Conservation (phyloP, 495 filamentous ascomycete species). For the Tetracladium marchalianum region DNA sequence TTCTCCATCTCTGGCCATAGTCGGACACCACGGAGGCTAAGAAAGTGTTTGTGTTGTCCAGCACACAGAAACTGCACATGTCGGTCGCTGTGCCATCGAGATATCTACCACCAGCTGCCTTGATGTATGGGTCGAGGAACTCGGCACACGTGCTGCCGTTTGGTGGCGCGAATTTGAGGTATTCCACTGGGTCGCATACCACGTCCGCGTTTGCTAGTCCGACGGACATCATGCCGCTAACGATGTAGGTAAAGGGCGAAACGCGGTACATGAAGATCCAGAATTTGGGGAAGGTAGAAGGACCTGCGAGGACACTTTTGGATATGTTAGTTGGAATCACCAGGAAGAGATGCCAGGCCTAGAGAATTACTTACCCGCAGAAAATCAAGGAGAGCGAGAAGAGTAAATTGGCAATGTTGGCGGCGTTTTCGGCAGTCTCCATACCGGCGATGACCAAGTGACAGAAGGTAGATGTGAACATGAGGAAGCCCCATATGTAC, state of each 20-base stretch:
- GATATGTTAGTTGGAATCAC: neutral
- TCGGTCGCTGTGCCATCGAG: conserved; percentile 34
- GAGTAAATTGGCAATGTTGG: conserved; percentile 61
- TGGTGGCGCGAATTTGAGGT: conserved; percentile 43
- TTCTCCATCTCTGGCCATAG: conserved; percentile 32
- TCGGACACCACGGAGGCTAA: conserved; percentile 36
- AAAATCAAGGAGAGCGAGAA: conserved; percentile 56
- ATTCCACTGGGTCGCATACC: conserved; percentile 51
- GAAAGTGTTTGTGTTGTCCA: conserved; percentile 52
- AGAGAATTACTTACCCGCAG: conserved; percentile 45
- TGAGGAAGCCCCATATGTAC: conserved; percentile 36
- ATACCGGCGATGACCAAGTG: conserved; percentile 41
- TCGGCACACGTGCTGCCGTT: conserved; percentile 40
- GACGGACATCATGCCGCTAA: conserved; percentile 52
- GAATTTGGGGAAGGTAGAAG: conserved; percentile 52
- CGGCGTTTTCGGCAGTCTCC: conserved; percentile 52
- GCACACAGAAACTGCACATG: conserved; percentile 52
- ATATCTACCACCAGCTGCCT: conserved; percentile 39
- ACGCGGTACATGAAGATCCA: conserved; percentile 83
- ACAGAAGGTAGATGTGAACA: conserved; percentile 63
- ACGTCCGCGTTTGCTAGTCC: conserved; percentile 50
- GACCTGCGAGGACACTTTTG: conserved; percentile 22
- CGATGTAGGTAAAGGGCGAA: conserved; percentile 65
- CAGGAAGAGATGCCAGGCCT: conserved; percentile 19
- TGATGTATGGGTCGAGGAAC: conserved; percentile 46